Conservation (phyloP, 306 rosid species). For the Sicyos edulis region DNA sequence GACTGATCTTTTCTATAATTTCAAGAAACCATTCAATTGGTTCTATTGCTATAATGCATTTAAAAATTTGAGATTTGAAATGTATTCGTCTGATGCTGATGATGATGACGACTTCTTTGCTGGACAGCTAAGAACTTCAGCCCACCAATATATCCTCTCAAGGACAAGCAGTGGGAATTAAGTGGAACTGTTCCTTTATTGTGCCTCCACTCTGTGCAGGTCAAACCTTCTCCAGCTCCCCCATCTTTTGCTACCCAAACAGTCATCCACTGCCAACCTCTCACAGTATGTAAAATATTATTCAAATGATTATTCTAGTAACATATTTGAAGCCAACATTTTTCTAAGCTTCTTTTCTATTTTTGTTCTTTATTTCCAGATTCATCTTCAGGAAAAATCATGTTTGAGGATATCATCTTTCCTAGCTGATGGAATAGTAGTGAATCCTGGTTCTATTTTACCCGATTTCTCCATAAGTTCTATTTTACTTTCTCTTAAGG, state of each 20-base stretch:
- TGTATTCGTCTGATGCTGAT: slow-evolving; percentile 19
- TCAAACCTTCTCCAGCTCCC: slow-evolving; percentile 82
- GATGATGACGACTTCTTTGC: slow-evolving; percentile 26
- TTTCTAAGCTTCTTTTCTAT: slow-evolving; percentile 14
- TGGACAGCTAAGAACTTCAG: slow-evolving; percentile 71
- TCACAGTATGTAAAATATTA: slow-evolving; percentile 52
- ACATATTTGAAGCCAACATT: slow-evolving; percentile 7
- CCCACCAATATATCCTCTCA: slow-evolving; percentile 87
- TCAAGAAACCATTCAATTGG: slow-evolving; percentile 2
- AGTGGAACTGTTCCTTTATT: slow-evolving; percentile 61
- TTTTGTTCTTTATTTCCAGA: slow-evolving; percentile 34
- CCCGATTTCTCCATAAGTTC: slow-evolving; percentile 84
- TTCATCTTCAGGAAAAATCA: slow-evolving; percentile 88
- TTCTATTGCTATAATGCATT: slow-evolving; percentile 1
- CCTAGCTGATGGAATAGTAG: slow-evolving; percentile 81
- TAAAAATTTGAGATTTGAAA: slow-evolving; percentile 13
- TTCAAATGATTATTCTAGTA: neutral
- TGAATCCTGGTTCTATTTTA: slow-evolving; percentile 67
- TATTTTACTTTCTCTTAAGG: slow-evolving; percentile 54
- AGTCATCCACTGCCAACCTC: slow-evolving; percentile 80
- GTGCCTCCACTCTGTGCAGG: slow-evolving; percentile 69
- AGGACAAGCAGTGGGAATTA: slow-evolving; percentile 62
- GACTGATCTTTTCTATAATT: slow-evolving; percentile 15
- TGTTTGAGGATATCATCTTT: slow-evolving; percentile 89
- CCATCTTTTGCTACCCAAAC: slow-evolving; percentile 85